Evolutionary conservation across 768 basidiomycete genomes (phyloP).

Genomic region (Phlegmacium glaucopus): DNA sequence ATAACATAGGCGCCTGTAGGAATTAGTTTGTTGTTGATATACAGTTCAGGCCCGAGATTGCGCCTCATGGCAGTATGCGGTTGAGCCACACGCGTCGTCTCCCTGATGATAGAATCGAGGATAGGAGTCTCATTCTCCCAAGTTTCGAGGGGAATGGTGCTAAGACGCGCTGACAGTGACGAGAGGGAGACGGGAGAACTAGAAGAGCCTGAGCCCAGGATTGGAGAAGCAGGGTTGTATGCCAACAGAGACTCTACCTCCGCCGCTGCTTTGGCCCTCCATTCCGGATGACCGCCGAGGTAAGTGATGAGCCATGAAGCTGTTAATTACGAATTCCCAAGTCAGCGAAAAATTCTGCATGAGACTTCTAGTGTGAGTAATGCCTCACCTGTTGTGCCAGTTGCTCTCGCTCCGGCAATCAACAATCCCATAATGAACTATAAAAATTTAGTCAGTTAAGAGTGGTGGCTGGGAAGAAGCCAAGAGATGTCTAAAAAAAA

Average conservation of each 20-base stretch:
- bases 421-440: conserved; percentile 83
- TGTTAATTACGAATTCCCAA: conserved; percentile 14
- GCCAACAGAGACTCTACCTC: conserved; percentile 59
- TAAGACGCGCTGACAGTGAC: conserved; percentile 37
- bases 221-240: conserved; percentile 28
- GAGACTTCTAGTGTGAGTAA: conserved; percentile 14
- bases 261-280: conserved; percentile 55
- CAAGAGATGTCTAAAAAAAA: conserved; percentile 3
- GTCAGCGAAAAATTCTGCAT: conserved; percentile 9
- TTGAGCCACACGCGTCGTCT: conserved; percentile 76
- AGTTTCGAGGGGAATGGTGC: conserved; percentile 58
- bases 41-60: conserved; percentile 68
- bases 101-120: conserved; percentile 69
- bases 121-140: conserved; percentile 73
- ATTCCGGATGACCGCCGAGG: conserved; percentile 63
- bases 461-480: conserved; percentile 12
- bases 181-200: conserved; percentile 6
- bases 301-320: conserved; percentile 77
- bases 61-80: conserved; percentile 80
- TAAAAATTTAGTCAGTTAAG: conserved; percentile 16
- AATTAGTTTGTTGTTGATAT: conserved; percentile 66
- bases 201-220: conserved; percentile 2
- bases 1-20: conserved; percentile 74
- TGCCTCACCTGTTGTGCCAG: conserved; percentile 61
- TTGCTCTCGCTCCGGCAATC: conserved; percentile 78